Conservation (phyloP, 2,329 filamentous ascomycete species). For the Ascochyta clinopodiicola region DNA sequence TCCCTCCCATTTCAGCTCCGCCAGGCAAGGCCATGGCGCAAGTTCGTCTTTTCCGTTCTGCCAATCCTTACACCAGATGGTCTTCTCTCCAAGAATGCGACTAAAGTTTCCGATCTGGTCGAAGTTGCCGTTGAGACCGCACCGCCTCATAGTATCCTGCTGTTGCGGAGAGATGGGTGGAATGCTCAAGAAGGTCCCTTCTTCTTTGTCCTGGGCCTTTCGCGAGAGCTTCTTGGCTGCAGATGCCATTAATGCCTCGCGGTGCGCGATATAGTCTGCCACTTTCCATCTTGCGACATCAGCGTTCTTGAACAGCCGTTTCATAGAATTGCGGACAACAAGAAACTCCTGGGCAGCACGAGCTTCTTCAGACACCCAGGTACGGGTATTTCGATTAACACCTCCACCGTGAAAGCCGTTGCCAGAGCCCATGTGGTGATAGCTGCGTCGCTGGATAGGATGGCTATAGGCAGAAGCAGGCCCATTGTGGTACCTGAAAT, state of each 20-base stretch:
- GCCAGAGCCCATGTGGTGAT: not conserved
- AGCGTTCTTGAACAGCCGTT: slow-evolving; percentile 42
- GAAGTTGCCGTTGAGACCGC: slow-evolving; percentile 30
- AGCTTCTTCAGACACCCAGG: slow-evolving; percentile 37
- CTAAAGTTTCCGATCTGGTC: slow-evolving; percentile 31
- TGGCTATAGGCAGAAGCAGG: not conserved
- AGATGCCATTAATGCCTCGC: slow-evolving; percentile 32
- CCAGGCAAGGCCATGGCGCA: slow-evolving; percentile 49
- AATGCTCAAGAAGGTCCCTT: slow-evolving; percentile 4
- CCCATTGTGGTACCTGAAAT: slow-evolving; percentile 1
- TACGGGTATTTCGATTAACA: slow-evolving; percentile 24
- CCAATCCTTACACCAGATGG: slow-evolving; percentile 50
- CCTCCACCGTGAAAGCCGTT: not conserved
- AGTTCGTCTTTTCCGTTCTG: slow-evolving; percentile 43
- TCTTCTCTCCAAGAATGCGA: slow-evolving; percentile 47
- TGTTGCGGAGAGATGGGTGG: slow-evolving; percentile 15
- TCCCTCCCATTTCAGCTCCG: slow-evolving; percentile 57
- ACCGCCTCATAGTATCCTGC: slow-evolving; percentile 22
- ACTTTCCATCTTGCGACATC: slow-evolving; percentile 44
- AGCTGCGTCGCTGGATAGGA: not conserved
- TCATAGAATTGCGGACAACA: slow-evolving; percentile 44
- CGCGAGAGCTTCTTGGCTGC: slow-evolving; percentile 22
- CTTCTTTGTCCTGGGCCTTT: slow-evolving; percentile 23
- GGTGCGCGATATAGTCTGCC: slow-evolving; percentile 41
- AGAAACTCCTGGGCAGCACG: slow-evolving; percentile 37